Evolutionary conservation across 306 rosid genomes (phyloP), one percentile per base, ranked within the genome.

Genomic region (Prunus salicina): DNA sequence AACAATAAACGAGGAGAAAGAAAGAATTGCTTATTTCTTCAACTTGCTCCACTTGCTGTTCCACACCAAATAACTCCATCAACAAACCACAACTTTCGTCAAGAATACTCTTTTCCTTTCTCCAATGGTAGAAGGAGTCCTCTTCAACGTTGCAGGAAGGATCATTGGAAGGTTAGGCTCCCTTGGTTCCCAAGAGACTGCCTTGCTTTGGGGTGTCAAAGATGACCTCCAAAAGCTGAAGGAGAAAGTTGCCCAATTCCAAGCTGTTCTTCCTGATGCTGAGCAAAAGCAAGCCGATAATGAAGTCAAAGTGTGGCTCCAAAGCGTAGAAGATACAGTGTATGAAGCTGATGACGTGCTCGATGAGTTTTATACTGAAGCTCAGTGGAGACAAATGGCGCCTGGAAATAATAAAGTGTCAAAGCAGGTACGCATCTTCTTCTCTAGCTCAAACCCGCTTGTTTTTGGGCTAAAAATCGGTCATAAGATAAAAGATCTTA

Each of bases 181-280:
- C 22, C 0, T 0, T 0, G 76, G 4, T 5, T 2, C 24, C 15
- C 8, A 20, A 49, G 64, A 69, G 24, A 11, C 70, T 61, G 76
- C 30, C 34, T 61, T 12, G 7, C 14, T 49, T 0, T 62, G 63
- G 70, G 43, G 70, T 11, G 43, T 80, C 38, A 32, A 69, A 1
- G 62, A 80, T 7, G 87, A 77, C 51, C 70, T 74, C 7, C 25
- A 18, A 22, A 80, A n/a, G 69, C 75, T 84, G 2, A 6, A 53
- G 27, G 3, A 30, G 3, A 20, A 43, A 30, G 10, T 77, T 12
- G 14, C 78, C 1, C 4, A 49, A 8, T 50, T 77, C 34, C 30
- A 58, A 74, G 72, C 72, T 0, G 82, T 80, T 45, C 75, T 80
- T 74, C 75, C 34, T 12, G 82, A 80, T 49, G 84, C 80, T 8